phyloP scores from a whole-genome alignment of 768 basidiomycete species.

The Mycena filopes region DNA sequence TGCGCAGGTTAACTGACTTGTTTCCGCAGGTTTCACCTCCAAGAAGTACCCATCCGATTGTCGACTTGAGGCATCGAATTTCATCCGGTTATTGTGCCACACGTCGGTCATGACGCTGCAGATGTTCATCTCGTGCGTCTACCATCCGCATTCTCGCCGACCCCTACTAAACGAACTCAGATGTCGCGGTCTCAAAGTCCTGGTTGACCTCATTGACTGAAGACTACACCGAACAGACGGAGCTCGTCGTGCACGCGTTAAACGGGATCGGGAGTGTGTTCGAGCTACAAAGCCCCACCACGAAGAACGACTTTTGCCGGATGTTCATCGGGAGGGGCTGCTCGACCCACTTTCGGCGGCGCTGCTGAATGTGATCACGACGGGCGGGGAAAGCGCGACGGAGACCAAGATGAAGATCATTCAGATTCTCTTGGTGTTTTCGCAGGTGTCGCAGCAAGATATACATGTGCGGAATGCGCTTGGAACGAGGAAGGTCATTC shows the following conservation, averaged over 20 bases:
- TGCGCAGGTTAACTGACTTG: neutral
- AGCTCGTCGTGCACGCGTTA: slow-evolving; percentile 91
- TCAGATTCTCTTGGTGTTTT: slow-evolving; percentile 89
- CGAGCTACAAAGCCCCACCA: slow-evolving; percentile 94
- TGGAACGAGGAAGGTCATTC: slow-evolving; percentile 87
- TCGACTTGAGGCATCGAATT: slow-evolving; percentile 93
- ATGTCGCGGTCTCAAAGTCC: slow-evolving; percentile 92
- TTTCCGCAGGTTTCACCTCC: slow-evolving; percentile 81
- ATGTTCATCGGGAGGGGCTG: slow-evolving; percentile 98
- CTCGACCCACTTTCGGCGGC: slow-evolving; percentile 93
- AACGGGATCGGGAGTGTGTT: slow-evolving; percentile 97
- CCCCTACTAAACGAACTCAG: slow-evolving; percentile 51
- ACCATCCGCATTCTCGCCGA: neutral
- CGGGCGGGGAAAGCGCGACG: slow-evolving; percentile 67
- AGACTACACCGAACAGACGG: slow-evolving; percentile 91
- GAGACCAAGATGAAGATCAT: slow-evolving; percentile 92
- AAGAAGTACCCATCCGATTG: slow-evolving; percentile 95
- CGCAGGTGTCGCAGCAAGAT: slow-evolving; percentile 96
- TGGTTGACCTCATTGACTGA: slow-evolving; percentile 98
- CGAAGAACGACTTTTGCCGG: slow-evolving; percentile 97
- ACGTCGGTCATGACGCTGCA: slow-evolving; percentile 94
- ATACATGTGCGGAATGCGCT: slow-evolving; percentile 93
- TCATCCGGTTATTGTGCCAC: slow-evolving; percentile 91
- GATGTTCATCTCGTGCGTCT: slow-evolving; percentile 97
- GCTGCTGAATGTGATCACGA: slow-evolving; percentile 87